These are phyloP conservation scores for Neonectria hederae DNA, from an alignment of 2,329 filamentous ascomycete species.

Conservation along the genomic window DNA sequence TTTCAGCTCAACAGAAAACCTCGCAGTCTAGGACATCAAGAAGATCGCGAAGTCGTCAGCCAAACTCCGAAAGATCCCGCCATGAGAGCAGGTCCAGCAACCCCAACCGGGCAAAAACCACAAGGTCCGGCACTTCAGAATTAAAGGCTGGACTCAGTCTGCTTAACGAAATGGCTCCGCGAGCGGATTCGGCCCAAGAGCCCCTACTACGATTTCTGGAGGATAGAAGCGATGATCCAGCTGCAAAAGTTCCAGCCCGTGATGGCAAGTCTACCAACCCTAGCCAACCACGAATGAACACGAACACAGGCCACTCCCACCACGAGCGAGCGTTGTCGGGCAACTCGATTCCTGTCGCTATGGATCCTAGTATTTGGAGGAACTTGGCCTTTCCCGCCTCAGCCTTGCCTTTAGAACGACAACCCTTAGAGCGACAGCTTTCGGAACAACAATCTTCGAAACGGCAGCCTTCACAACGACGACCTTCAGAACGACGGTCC, in stretches of 20 bases:
- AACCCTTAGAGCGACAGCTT: background rate
- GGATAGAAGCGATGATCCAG: background rate
- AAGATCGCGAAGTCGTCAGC: slow-evolving; percentile 6
- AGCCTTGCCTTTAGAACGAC: background rate
- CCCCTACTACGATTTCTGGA: background rate
- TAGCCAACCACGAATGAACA: background rate
- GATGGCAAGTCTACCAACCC: background rate
- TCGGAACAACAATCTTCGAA: background rate
- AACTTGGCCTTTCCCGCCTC: slow-evolving; percentile 3
- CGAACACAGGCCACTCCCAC: background rate
- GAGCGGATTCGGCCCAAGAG: slow-evolving; percentile 3
- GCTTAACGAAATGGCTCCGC: slow-evolving; percentile 7
- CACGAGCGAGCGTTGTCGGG: slow-evolving; percentile 13
- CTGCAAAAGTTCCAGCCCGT: background rate
- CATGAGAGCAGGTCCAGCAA: slow-evolving; percentile 1
- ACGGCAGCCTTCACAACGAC: background rate
- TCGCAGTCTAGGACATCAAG: background rate
- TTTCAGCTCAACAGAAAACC: background rate
- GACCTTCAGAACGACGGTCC: background rate
- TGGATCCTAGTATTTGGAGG: slow-evolving; percentile 17
- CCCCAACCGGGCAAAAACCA: background rate
- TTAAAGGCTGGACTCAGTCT: background rate
- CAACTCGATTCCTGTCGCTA: slow-evolving; percentile 19
- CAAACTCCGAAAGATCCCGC: background rate
- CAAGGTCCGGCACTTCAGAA: background rate